Evolutionary conservation across 441 rosid genomes (phyloP), one percentile per base, ranked within the genome.

Genomic region (Brassica hybrid): DNA sequence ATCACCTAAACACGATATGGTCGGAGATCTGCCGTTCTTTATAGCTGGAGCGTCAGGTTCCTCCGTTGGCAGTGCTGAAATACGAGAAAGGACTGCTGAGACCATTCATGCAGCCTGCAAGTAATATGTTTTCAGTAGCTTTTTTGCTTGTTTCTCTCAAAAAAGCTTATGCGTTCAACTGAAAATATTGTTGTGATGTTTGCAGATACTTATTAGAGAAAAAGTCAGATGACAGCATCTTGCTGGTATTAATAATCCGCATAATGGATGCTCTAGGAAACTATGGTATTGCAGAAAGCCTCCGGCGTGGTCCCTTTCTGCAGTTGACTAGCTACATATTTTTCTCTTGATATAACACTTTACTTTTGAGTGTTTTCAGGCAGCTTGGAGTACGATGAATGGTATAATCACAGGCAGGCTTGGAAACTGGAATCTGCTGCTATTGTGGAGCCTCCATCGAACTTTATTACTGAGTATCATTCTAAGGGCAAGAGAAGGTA

Each of bases 391-490:
- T 97, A 84, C 84, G 98, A 93, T 58, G 99, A 94, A 83, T 94
- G 98, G 98, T 87, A 92, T 77, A 90, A 93, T 88, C 99, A 97
- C 85, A 87, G 97, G 86, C 99, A 94, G 89, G 97, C 97, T 71
- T 94, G 98, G 99, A 94, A 94, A 91, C 85, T 94, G 88, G 98
- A 97, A 84, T 93, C 98, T 80, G 94, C 98, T 81, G 98, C 98
- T 69, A 90, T 94, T 77, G 81, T 93, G 60, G 99, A 97, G 86
- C 98, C 99, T 86, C 90, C 99, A 36, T 84, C 89, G 78, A 97
- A 97, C 85, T 97, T 91, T 86, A 90, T 97, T 69, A 90, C 89
- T 64, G 86, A 91, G 67, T 87, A 89, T 76, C 94, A 91, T 86
- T 89, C 96, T 76, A 87, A 88, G 84, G 97, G 98, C 80, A 96